Base-by-base conservation (phyloP, 768 basidiomycete species). In the Pleurotus cornucopiae region DNA sequence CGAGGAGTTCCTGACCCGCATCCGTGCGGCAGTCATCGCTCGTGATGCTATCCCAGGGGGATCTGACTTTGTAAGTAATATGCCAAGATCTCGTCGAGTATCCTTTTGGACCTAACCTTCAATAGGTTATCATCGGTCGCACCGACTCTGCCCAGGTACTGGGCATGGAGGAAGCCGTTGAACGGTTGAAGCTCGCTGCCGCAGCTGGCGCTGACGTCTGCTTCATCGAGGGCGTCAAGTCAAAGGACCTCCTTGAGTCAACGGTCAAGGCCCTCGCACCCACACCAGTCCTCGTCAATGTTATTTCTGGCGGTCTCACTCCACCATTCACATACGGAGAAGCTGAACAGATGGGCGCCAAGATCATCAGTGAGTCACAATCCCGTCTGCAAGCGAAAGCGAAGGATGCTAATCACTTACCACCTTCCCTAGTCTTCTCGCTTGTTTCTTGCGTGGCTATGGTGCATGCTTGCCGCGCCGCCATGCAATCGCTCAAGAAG, bases 171-270 rank as follows among this genome's bases (percentile, higher is more conserved):
- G 88, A 89, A 69, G 88, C 88, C 0, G 55, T 88, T 49, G 69
- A 63, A 6, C 80, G 88, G 25, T 73, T 90, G 57, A 81, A 85
- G 66, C 76, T 89, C 18, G 88, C 88, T 6, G 80, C 86, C 0
- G 85, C 84, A 57, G 84, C 80, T 7, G 88, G 88, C 26, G 88
- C 88, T 0, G 88, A 91, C 63, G 87, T 88, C 11, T 89, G 87
- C 67, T 91, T 91, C 69, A 89, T 89, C 37, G 88, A 90, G 66
- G 88, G 89, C 41, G 87, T 89, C 25, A 82, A 82, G 67, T 86
- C 81, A 1, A 77, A 83, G 46, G 83, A 86, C 45, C 78, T 86
- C 20, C 76, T 89, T 13, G 74, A 79, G 55, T 73, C 73, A 1
- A 88, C 88, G 7, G 83, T 91, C 46, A 76, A 77, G 20, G 86